Conservation (phyloP, 192 early-diverging fungal species). For the Coemansia sp. region DNA sequence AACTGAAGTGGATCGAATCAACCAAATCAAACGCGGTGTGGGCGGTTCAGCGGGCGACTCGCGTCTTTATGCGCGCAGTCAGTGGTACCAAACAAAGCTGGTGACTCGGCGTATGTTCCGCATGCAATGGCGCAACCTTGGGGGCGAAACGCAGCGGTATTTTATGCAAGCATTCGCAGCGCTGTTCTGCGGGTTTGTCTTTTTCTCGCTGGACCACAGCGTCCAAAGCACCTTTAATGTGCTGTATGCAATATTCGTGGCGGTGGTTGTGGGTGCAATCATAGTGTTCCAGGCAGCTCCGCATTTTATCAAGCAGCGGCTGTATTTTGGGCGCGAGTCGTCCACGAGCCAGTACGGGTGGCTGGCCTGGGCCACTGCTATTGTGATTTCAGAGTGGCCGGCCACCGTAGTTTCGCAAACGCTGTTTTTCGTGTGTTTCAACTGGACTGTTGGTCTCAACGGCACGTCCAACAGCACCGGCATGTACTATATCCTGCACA, state of each 20-base stretch:
- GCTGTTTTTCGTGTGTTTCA: constrained; percentile 59
- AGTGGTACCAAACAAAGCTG: constrained; percentile 53
- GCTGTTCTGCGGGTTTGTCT: constrained; percentile 71
- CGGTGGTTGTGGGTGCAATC: constrained; percentile 54
- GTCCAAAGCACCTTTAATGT: constrained; percentile 59
- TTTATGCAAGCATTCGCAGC: constrained; percentile 56
- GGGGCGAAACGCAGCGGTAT: constrained; percentile 66
- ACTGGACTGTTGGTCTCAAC: constrained; percentile 63
- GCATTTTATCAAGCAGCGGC: constrained; percentile 59
- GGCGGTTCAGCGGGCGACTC: constrained; percentile 18
- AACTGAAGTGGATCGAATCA: constrained; percentile 47
- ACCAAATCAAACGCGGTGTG: constrained; percentile 24
- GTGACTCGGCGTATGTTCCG: constrained; percentile 67
- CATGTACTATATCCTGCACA: constrained; percentile 60
- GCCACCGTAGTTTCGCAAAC: constrained; percentile 58
- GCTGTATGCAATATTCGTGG: constrained; percentile 57
- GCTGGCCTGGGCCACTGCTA: constrained; percentile 61
- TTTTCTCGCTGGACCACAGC: constrained; percentile 60
- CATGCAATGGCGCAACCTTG: constrained; percentile 66
- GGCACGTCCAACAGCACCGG: constrained; percentile 49
- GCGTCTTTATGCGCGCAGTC: constrained; percentile 27
- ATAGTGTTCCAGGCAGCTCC: constrained; percentile 66
- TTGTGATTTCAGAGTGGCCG: constrained; percentile 63
- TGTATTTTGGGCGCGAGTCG: constrained; percentile 63
- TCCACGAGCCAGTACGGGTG: constrained; percentile 66